Evolutionary conservation across 352 stramenopile genomes (phyloP).

Genomic region (Vaucheria bursata): DNA sequence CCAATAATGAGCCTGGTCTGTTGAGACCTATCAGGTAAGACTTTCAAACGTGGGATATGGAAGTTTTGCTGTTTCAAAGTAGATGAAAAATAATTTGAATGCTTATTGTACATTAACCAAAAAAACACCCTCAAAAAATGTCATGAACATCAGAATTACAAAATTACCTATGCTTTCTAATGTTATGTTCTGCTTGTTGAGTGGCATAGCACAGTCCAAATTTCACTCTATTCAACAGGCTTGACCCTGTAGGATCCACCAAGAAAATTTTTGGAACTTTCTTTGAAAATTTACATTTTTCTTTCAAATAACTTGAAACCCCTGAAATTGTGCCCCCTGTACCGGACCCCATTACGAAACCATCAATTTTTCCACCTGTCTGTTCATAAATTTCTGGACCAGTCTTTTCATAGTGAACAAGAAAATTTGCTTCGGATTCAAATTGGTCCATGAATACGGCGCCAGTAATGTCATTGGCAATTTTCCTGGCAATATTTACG

Average conservation of each 20-base stretch:
- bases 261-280: constrained; percentile 87
- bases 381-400: constrained; percentile 90
- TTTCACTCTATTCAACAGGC: constrained; percentile 87
- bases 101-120: too few relatives aligned
- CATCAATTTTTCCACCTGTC: constrained; percentile 74
- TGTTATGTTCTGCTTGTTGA: constrained; percentile 79
- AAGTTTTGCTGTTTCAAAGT: too few relatives aligned
- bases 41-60: too few relatives aligned
- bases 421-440: constrained; percentile 90
- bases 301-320: constrained; percentile 56
- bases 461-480: constrained; percentile 65
- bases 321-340: constrained; percentile 94
- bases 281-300: constrained; percentile 56
- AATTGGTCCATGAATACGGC: constrained; percentile 96
- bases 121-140: too few relatives aligned
- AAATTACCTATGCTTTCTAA: constrained; percentile 71
- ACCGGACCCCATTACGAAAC: constrained; percentile 94
- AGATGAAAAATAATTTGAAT: too few relatives aligned
- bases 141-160: too few relatives aligned
- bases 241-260: constrained; percentile 88
- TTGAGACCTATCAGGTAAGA: too few relatives aligned
- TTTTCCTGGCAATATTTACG: constrained; percentile 82
- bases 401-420: constrained; percentile 83
- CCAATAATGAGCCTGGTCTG: too few relatives aligned
- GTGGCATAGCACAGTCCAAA: constrained; percentile 88